A percentile compares a stretch with the other conserved stretches of the same genome.
These are phyloP conservation scores for Cardamine chenopodiifolia DNA, from an alignment of 345 rosid species.

Conservation along the genomic window DNA sequence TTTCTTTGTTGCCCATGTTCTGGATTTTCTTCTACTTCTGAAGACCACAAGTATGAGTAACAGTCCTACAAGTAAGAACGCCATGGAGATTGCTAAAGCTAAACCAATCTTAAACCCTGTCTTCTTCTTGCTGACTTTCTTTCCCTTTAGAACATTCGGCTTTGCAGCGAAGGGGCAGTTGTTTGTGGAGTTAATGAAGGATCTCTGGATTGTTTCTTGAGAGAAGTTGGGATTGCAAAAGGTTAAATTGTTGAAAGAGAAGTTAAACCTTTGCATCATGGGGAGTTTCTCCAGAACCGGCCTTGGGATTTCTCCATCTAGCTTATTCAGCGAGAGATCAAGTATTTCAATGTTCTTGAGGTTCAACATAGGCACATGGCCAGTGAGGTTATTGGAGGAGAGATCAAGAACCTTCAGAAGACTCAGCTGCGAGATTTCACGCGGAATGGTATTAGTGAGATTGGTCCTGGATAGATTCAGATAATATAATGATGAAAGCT, in stretches of 20 bases:
- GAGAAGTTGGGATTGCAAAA: constrained; percentile 63
- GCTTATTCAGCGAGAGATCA: constrained; percentile 77
- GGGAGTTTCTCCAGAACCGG: constrained; percentile 55
- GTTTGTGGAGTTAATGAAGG: constrained; percentile 63
- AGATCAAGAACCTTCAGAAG: constrained; percentile 71
- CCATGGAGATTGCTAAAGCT: constrained; percentile 65
- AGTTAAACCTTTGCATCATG: constrained; percentile 66
- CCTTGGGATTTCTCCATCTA: constrained; percentile 75
- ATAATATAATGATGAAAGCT: constrained; percentile 53
- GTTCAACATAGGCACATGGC: constrained; percentile 57
- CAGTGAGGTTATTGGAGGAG: constrained; percentile 72
- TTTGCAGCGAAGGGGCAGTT: constrained; percentile 87
- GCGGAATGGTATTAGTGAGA: constrained; percentile 57
- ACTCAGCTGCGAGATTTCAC: constrained; percentile 51
- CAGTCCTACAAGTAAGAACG: constrained; percentile 62
- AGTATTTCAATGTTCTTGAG: constrained; percentile 52
- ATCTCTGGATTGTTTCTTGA: constrained; percentile 50
- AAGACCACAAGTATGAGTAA: constrained; percentile 61
- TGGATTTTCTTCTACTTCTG: constrained; percentile 63
- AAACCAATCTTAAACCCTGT: constrained; percentile 65
- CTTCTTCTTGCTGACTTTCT: constrained; percentile 45
- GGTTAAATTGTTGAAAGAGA: constrained; percentile 85
- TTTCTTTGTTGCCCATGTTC: constrained; percentile 74
- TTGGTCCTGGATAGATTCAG: constrained; percentile 77
- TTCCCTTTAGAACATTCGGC: constrained; percentile 54